These are phyloP conservation scores for Morella rubra DNA, from an alignment of 306 rosid genomes.

Conservation along the genomic window DNA sequence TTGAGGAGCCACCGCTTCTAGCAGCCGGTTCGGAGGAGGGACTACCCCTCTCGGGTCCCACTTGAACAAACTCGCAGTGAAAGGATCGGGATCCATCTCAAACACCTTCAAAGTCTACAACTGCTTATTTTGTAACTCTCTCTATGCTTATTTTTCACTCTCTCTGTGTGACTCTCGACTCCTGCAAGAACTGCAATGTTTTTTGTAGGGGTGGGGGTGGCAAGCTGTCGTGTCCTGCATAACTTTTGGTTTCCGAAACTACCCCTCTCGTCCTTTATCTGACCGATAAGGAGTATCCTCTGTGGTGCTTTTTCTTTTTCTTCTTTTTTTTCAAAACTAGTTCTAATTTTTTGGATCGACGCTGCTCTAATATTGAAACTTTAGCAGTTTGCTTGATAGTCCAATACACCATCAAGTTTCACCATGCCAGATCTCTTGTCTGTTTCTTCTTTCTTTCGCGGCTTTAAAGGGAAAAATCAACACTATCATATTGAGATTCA, in stretches of 20 bases:
- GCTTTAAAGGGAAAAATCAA: too few relatives aligned
- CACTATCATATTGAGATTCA: too few relatives aligned
- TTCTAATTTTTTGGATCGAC: not conserved
- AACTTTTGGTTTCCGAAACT: constrained; percentile 35
- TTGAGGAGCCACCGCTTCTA: constrained; percentile 29
- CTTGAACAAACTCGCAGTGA: constrained; percentile 72
- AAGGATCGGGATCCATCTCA: constrained; percentile 77
- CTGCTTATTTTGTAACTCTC: not conserved
- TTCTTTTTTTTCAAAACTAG: not conserved
- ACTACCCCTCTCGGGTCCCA: constrained; percentile 80
- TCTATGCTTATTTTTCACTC: not conserved
- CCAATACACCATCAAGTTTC: not conserved
- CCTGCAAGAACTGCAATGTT: constrained; percentile 23
- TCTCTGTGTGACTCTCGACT: not conserved
- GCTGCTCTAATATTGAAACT: too few relatives aligned
- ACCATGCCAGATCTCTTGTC: not conserved
- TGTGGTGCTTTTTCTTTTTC: not conserved
- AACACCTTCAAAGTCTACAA: not conserved
- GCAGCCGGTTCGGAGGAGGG: constrained; percentile 30
- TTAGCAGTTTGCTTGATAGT: too few relatives aligned
- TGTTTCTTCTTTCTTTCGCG: not conserved
- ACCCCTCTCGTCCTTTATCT: constrained; percentile 30
- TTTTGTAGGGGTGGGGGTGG: constrained; percentile 28
- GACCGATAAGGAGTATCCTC: not conserved
- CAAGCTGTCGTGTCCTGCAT: constrained; percentile 19